Evolutionary conservation across 139 green algal genomes (phyloP).

Genomic region (Chlorella ohadii): DNA sequence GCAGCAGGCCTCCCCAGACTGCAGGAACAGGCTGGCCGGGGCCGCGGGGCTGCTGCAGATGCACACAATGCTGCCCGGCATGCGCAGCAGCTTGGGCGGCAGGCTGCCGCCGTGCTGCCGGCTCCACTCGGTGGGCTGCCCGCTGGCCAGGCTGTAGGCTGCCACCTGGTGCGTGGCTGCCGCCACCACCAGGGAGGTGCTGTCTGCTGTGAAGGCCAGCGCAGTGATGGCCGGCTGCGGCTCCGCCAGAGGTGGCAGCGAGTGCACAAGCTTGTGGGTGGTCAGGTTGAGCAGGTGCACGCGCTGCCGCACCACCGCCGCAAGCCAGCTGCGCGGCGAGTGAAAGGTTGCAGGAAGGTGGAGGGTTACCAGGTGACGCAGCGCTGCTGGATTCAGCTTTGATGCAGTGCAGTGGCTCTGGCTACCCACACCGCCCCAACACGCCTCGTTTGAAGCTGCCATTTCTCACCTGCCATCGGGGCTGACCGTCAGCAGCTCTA

Average conservation of each 20-base stretch:
- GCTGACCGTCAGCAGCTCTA: slow-evolving; percentile 37
- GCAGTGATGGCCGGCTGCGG: slow-evolving; percentile 44
- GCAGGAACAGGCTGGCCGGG: slow-evolving; percentile 34
- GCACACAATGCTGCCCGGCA: slow-evolving; percentile 51
- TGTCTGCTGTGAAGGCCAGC: slow-evolving; percentile 61
- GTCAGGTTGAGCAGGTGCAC: slow-evolving; percentile 48
- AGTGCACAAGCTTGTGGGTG: neutral
- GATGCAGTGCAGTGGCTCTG: no score
- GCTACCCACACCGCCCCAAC: neutral
- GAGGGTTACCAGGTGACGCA: no score
- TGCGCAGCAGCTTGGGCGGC: slow-evolving; percentile 34
- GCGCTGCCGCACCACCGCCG: slow-evolving; percentile 20
- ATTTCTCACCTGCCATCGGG: slow-evolving; percentile 17
- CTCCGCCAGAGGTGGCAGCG: slow-evolving; percentile 10
- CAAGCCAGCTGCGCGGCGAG: slow-evolving; percentile 27
- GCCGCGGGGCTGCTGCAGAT: slow-evolving; percentile 48
- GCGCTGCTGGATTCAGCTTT: no score
- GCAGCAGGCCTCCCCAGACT: slow-evolving; percentile 37
- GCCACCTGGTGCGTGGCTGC: slow-evolving; percentile 47
- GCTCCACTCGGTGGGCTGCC: slow-evolving; percentile 50
- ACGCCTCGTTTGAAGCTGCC: neutral
- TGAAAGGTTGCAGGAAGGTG: no score
- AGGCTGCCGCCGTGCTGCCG: slow-evolving; percentile 26
- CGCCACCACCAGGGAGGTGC: slow-evolving; percentile 55
- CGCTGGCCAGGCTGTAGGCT: slow-evolving; percentile 49